These are phyloP conservation scores for Cerioporus squamosus DNA, from an alignment of 1,284 basidiomycete species.

Conservation along the genomic window DNA sequence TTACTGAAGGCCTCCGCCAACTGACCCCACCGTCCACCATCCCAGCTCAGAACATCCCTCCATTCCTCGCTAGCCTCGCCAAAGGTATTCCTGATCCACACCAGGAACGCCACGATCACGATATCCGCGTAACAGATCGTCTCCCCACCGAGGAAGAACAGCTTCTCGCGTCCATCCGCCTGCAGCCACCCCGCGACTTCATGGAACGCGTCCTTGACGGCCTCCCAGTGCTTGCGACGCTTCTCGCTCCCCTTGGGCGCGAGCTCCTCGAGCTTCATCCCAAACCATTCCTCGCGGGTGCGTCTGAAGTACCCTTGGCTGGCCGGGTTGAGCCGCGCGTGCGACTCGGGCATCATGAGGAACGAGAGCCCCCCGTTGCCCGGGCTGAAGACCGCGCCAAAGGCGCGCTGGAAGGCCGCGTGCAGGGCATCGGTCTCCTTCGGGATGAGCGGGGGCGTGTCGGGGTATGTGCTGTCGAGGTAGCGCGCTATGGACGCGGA, in stretches of 20 bases:
- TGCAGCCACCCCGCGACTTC: slow-evolving; percentile 14
- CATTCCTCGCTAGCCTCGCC: slow-evolving; percentile 24
- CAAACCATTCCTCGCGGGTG: slow-evolving; percentile 22
- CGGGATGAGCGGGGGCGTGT: slow-evolving; percentile 23
- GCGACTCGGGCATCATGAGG: slow-evolving; percentile 5
- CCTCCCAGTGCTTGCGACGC: slow-evolving; percentile 14
- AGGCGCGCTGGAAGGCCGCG: slow-evolving; percentile 17
- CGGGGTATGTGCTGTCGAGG: slow-evolving; percentile 34
- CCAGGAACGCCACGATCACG: slow-evolving; percentile 14
- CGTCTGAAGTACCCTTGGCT: slow-evolving; percentile 20
- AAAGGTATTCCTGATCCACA: slow-evolving; percentile 14
- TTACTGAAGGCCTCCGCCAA: slow-evolving; percentile 13
- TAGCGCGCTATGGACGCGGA: slow-evolving; percentile 31
- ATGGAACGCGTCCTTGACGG: slow-evolving; percentile 10
- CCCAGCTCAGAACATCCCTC: slow-evolving; percentile 16
- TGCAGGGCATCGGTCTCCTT: slow-evolving; percentile 21
- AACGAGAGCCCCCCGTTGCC: background rate
- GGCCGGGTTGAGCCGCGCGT: slow-evolving; percentile 8
- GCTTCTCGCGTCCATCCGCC: slow-evolving; percentile 3
- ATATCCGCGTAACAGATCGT: slow-evolving; percentile 20
- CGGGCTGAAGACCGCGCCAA: background rate
- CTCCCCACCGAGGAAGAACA: slow-evolving; percentile 18
- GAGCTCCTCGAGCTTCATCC: slow-evolving; percentile 19
- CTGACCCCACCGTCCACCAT: slow-evolving; percentile 24
- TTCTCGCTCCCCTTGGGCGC: slow-evolving; percentile 7